Percentiles rank a stretch among this genome's conserved stretches.
Evolutionary conservation across 331 rosid species (phyloP).

Genomic region (Saraca asoca): DNA sequence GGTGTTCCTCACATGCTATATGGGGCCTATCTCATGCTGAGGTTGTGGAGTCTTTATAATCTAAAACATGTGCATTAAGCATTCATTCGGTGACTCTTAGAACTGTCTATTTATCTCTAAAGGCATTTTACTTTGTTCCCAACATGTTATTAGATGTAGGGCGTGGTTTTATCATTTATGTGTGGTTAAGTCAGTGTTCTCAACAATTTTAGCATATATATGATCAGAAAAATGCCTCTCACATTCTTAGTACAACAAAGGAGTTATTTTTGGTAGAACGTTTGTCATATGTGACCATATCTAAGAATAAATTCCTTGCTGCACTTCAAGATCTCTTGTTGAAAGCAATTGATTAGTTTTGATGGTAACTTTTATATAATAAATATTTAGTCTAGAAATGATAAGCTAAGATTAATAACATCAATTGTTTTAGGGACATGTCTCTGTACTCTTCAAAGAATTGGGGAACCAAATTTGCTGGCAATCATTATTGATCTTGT

Average conservation of each 20-base stretch:
- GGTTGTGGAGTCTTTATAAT: conserved; percentile 32
- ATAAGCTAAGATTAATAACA: too few relatives aligned
- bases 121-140: conserved; percentile 43
- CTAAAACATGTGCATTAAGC: conserved; percentile 44
- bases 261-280: too few relatives aligned
- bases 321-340: neutral
- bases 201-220: too few relatives aligned
- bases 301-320: too few relatives aligned
- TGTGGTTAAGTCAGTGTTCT: neutral
- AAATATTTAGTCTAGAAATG: too few relatives aligned
- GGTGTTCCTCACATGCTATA: conserved; percentile 48
- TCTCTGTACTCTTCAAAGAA: neutral
- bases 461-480: conserved; percentile 11
- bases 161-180: neutral
- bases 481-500: conserved; percentile 32
- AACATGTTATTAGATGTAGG: conserved; percentile 21
- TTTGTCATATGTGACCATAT: too few relatives aligned
- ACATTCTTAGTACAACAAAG: too few relatives aligned
- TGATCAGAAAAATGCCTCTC: too few relatives aligned
- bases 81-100: conserved; percentile 36
- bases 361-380: too few relatives aligned
- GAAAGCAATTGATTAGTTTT: neutral
- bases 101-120: conserved; percentile 38
- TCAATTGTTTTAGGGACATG: conserved; percentile 16
- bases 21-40: conserved; percentile 63